Evolutionary conservation across 2,329 filamentous ascomycete genomes (phyloP).

Genomic region (Microcyclosporella mali): DNA sequence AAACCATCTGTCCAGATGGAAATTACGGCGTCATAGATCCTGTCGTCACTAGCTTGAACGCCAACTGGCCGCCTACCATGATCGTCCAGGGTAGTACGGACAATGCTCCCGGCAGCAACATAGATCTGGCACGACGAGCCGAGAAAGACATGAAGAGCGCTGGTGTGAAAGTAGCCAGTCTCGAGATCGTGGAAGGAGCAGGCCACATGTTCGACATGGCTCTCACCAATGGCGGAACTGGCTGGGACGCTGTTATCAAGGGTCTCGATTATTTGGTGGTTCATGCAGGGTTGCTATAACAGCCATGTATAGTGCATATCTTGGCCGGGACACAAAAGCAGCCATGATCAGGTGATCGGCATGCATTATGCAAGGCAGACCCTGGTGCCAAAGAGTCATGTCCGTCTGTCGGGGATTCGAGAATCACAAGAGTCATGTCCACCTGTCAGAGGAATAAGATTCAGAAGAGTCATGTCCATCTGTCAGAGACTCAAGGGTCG

Average conservation of each 20-base stretch:
- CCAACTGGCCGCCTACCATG: constrained; percentile 16
- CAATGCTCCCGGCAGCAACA: constrained; percentile 13
- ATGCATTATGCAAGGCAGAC: too few relatives aligned
- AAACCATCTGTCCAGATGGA: constrained; percentile 15
- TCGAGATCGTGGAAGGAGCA: constrained; percentile 13
- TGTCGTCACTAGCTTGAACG: constrained; percentile 10
- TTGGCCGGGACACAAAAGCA: too few relatives aligned
- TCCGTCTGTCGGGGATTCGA: too few relatives aligned
- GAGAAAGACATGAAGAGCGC: constrained; percentile 12
- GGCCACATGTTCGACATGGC: constrained; percentile 20
- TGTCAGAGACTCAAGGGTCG: too few relatives aligned
- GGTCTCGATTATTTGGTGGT: constrained; percentile 7
- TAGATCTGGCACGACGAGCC: constrained; percentile 13
- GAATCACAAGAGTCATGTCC: too few relatives aligned
- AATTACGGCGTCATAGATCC: constrained; percentile 16
- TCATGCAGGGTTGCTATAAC: too few relatives aligned
- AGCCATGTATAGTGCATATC: too few relatives aligned
- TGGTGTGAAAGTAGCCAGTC: constrained; percentile 12
- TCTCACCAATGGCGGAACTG: constrained; percentile 11
- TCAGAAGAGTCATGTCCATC: too few relatives aligned
- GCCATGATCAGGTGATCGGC: too few relatives aligned
- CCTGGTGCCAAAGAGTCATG: too few relatives aligned
- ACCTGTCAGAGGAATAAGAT: too few relatives aligned
- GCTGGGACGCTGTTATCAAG: constrained; percentile 14
- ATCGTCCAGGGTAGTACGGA: constrained; percentile 18